Base-by-base conservation (phyloP, 2,329 filamentous ascomycete species). In the Dothideomycetidae sp. region DNA sequence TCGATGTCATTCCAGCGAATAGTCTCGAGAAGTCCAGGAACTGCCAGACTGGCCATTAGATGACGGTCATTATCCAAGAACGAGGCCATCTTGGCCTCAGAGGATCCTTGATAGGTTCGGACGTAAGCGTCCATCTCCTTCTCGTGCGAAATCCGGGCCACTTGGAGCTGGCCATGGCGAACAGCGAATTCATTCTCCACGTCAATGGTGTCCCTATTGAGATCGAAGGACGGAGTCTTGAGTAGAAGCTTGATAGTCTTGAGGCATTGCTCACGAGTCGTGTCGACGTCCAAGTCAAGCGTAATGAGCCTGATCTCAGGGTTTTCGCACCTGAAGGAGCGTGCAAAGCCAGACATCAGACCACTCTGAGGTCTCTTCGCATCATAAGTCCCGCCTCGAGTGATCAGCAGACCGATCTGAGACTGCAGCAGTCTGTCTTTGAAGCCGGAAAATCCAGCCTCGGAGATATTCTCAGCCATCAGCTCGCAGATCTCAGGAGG, bases 321-420 rank as follows among this genome's bases (percentile, higher is more conserved):
- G 18, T 47, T 43, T 26, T 47, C 45, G 12, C 40, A 39, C 10
- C 45, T 43, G 29, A 47, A 42, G 2, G 41, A 39, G 4, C 44
- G 41, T 3, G 40, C 33, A 10, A 47, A 21, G 14, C 33, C 33
- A 23, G 33, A 15, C 33, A 35, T 35, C 10, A 35, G 18, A 10
- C 23, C 23, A 12, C 16, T 21, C 16, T 12, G 11, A 7, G 33
- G 33, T 11, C 11, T 11, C 5, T 12, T 14, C 10, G 13, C 12
- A n/a, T 21, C 18, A n/a, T 11, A 17, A n/a, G 33, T 35, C 10
- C 33, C 33, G 11, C 33, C 33, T 10, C 33, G 33, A 11, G 33
- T 35, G 16, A 35, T 11, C 10, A 21, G 23, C 16, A 35, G 13
- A 10, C 16, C 23, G 33, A n/a, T 12, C 23, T 26, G 5, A 19